These are phyloP conservation scores for Penicillium sp. DNA, from an alignment of 2,329 filamentous ascomycete genomes.

Conservation along the genomic window DNA sequence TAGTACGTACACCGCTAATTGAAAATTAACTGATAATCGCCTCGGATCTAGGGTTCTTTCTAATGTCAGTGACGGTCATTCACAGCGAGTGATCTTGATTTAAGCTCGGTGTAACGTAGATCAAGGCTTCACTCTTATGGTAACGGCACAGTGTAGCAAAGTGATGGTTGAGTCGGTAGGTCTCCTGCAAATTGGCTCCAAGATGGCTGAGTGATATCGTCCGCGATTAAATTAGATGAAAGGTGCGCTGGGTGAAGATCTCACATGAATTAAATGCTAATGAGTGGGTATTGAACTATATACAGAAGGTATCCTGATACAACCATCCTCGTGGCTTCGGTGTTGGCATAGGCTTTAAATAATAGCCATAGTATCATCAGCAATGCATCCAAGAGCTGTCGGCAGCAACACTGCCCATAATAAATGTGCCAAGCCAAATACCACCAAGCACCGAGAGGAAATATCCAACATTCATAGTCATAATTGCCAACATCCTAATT, in stretches of 20 bases:
- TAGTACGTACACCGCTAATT: constrained; percentile 37
- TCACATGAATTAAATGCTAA: background rate
- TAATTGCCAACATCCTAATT: constrained; percentile 71
- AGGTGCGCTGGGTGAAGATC: background rate
- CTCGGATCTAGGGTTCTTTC: too few relatives aligned
- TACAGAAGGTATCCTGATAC: background rate
- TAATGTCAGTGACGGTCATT: too few relatives aligned
- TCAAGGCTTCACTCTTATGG: too few relatives aligned
- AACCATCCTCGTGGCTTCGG: background rate
- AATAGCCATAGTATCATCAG: background rate
- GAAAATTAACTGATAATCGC: background rate
- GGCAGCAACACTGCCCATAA: constrained; percentile 24
- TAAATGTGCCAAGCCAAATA: constrained; percentile 50
- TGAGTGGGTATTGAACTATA: background rate
- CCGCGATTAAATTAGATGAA: too few relatives aligned
- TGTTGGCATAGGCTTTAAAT: background rate
- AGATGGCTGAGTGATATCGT: too few relatives aligned
- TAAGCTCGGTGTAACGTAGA: too few relatives aligned
- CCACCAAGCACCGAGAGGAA: constrained; percentile 74
- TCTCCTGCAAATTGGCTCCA: too few relatives aligned
- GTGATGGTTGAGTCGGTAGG: too few relatives aligned
- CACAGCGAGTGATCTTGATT: too few relatives aligned
- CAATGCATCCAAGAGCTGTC: constrained; percentile 19
- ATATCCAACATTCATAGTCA: constrained; percentile 83
- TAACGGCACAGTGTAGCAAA: too few relatives aligned